phyloP scores from a whole-genome alignment of 768 basidiomycete species.

The Auriculariales sp. region DNA sequence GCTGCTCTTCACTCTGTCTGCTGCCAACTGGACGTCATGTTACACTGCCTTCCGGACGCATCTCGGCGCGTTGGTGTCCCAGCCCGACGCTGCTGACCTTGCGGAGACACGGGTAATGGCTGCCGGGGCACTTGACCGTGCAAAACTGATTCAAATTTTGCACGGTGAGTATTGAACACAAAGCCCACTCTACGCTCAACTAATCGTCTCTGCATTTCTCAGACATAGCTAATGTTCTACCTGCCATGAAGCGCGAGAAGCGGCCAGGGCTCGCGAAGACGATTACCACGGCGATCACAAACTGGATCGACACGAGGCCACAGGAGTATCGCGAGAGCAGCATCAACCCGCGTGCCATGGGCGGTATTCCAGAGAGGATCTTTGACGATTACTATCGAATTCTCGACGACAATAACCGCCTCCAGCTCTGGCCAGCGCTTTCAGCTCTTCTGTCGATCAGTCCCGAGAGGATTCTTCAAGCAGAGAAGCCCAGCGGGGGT shows the following conservation, averaged over 20 bases:
- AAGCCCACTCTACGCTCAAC: neutral
- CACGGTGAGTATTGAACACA: conserved; percentile 16
- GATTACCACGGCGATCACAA: conserved; percentile 73
- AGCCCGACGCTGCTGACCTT: conserved; percentile 42
- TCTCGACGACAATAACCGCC: conserved; percentile 21
- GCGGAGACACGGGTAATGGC: conserved; percentile 67
- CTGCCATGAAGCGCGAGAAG: conserved; percentile 65
- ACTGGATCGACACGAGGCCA: conserved; percentile 73
- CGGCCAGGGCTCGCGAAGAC: conserved; percentile 59
- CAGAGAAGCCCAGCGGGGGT: conserved; percentile 1
- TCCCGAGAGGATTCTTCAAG: conserved; percentile 56
- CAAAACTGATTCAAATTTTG: conserved; percentile 53
- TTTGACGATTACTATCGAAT: conserved; percentile 64
- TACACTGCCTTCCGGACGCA: conserved; percentile 55
- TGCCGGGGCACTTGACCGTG: conserved; percentile 58
- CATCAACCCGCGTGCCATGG: conserved; percentile 42
- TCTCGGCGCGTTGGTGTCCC: conserved; percentile 45
- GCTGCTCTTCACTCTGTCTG: conserved; percentile 75
- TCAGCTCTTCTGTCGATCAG: conserved; percentile 60
- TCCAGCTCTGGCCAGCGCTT: conserved; percentile 62
- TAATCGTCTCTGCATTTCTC: conserved; percentile 19
- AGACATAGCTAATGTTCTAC: conserved; percentile 59
- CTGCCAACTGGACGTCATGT: conserved; percentile 75
- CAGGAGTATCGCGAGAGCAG: conserved; percentile 66
- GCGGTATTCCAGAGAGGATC: conserved; percentile 73